Conservation (phyloP, 805 yeast species). For the Spathaspora gorwiae region DNA sequence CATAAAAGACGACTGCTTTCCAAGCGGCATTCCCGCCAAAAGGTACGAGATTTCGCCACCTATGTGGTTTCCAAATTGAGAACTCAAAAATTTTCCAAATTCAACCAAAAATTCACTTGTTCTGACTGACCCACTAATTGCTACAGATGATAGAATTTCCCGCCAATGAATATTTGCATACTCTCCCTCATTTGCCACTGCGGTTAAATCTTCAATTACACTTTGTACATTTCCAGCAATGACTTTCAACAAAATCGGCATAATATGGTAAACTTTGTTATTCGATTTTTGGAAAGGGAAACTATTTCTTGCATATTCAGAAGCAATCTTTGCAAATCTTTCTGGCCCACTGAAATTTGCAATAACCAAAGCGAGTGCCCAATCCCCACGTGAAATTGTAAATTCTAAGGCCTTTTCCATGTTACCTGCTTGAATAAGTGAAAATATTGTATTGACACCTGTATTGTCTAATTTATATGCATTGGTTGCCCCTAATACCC, state of each 20-base stretch:
- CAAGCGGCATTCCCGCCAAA: conserved; percentile 43
- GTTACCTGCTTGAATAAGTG: conserved; percentile 54
- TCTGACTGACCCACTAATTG: conserved; percentile 23
- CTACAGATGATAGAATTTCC: conserved; percentile 39
- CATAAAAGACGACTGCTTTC: conserved; percentile 7
- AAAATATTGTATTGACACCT: conserved; percentile 29
- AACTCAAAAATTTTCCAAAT: conserved; percentile 45
- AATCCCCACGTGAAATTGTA: conserved; percentile 62
- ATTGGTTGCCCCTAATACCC: conserved; percentile 22
- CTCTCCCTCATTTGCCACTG: conserved; percentile 35
- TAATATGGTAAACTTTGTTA: conserved; percentile 36
- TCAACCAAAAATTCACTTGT: conserved; percentile 42
- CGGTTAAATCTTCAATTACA: conserved; percentile 47
- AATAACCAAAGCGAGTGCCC: conserved; percentile 72
- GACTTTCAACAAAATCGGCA: conserved; percentile 58
- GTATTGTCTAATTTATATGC: conserved; percentile 39
- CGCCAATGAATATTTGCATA: conserved; percentile 55
- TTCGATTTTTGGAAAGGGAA: conserved; percentile 37
- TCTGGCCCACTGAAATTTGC: conserved; percentile 64
- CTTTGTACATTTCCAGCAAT: conserved; percentile 56
- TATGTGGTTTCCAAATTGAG: conserved; percentile 16
- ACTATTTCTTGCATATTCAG: conserved; percentile 50
- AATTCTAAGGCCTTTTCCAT: conserved; percentile 59
- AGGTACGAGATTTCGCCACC: conserved; percentile 46
- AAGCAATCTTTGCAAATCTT: conserved; percentile 53